phyloP scores from a whole-genome alignment of 371 early-diverging fungal species.

The Lichtheimia corymbifera region DNA sequence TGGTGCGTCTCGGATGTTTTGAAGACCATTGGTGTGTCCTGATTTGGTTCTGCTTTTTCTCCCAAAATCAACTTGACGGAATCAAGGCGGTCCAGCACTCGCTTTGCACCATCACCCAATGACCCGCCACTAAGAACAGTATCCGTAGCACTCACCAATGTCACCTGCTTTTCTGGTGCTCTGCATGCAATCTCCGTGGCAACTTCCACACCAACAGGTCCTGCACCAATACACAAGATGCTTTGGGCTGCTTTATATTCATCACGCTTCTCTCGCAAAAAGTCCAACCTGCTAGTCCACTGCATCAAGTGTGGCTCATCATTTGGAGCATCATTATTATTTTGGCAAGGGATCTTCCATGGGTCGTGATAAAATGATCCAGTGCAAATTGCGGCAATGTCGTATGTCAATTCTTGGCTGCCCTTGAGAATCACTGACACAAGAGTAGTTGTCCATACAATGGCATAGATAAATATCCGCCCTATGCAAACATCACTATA shows the following conservation, averaged over 20 bases:
- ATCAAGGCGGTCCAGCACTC: conserved; percentile 13
- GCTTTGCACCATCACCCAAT: conserved; percentile 24
- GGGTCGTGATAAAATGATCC: conserved; percentile 41
- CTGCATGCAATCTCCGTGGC: conserved; percentile 50
- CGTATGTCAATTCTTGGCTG: conserved; percentile 17
- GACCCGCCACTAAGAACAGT: conserved; percentile 16
- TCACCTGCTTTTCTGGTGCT: conserved; percentile 42
- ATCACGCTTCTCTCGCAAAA: conserved; percentile 22
- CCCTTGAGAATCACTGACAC: neutral
- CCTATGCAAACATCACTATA: too few species aligned
- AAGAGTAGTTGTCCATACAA: neutral
- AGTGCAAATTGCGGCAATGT: conserved; percentile 31
- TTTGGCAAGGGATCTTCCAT: conserved; percentile 24
- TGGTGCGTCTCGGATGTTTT: conserved; percentile 30
- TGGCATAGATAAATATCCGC: neutral
- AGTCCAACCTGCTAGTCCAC: conserved; percentile 16
- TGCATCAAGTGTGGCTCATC: conserved; percentile 4
- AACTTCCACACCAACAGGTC: conserved; percentile 56
- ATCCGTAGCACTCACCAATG: conserved; percentile 33
- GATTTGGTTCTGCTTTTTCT: conserved; percentile 19
- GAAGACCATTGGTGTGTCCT: conserved; percentile 8
- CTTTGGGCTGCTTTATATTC: conserved; percentile 31
- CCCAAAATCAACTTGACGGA: conserved; percentile 21
- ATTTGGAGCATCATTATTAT: neutral
- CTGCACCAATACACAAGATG: conserved; percentile 58